Base-by-base conservation (phyloP, 345 rosid genomes). In the Gossypium rotundifolium region DNA sequence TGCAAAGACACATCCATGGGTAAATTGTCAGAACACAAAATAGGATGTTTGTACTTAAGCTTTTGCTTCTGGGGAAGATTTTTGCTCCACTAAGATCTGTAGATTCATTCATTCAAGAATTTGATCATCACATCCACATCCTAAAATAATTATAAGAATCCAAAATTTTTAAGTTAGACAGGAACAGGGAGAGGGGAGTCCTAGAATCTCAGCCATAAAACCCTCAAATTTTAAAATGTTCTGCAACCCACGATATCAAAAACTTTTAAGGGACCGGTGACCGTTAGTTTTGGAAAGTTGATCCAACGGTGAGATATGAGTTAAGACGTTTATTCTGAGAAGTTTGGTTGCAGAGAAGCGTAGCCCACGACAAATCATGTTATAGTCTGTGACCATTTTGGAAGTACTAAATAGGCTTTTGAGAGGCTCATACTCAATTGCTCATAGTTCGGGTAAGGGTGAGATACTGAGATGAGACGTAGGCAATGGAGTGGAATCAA, bases 1-100 rank as follows among this genome's bases (percentile, higher is more conserved):
- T 84, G 91, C 83, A 87, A 85, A 73, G 80, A 82, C 78, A 85
- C 81, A 75, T 90, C 97, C 95, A 92, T 94, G 77, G 78, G 83
- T 71, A 29, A 22, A 14, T 71, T 71, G 18, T 11, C 49, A 2
- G 76, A 62, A 54, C 12, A 51, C 44, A 71, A 38, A 25, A 65
- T 12, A 74, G 58, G 77, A 71, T 51, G 73, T 71, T 76, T 25
- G 66, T 25, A 25, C 38, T 57, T 23, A 12, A 22, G 27, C 5
- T 27, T 46, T 54, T 27, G 23, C 58, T 66, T 2, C 60, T 4
- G n/a, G 11, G 29, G 1, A 2, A 29, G 2, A 9, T 2, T 49
- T 23, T 13, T 23, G 48, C 33, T 51, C 52, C 57, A 70, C 29
- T 58, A 58, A 67, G 65, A 20, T 57, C 65, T 2, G 12, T 29